phyloP scores from a whole-genome alignment of 1,284 basidiomycete genomes.

The Apiotrichum siamense region DNA sequence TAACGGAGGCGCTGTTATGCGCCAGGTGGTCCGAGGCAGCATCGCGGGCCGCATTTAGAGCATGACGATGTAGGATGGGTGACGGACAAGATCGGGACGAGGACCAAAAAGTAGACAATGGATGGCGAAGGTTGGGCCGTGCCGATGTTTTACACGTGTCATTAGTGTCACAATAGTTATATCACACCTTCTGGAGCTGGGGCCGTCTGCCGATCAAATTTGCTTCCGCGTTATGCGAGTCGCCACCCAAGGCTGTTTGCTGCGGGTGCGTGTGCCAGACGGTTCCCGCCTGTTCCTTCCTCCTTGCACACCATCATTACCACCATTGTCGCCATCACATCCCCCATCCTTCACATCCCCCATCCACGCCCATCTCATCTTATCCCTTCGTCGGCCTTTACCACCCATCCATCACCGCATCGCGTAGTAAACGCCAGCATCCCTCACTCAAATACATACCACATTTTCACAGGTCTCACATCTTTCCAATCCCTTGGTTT shows the following conservation, averaged over 20 bases:
- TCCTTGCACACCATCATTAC: neutral
- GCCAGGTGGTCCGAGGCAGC: conserved; percentile 3
- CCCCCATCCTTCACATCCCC: neutral
- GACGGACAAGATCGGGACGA: neutral
- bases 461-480: no score
- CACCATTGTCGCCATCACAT: neutral
- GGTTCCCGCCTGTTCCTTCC: neutral
- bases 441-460: no score
- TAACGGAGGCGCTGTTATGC: conserved; percentile 6
- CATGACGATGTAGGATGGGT: neutral
- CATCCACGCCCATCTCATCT: neutral
- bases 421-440: neutral
- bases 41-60: neutral
- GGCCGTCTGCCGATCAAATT: no score
- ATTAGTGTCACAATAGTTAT: no score
- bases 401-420: neutral
- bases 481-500: no score
- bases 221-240: no score
- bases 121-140: no score
- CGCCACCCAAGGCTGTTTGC: no score
- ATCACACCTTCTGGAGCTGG: no score
- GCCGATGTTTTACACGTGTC: no score
- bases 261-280: no score
- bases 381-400: neutral
- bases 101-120: neutral